These are phyloP conservation scores for Sporothrix globosa DNA, from an alignment of 2,329 filamentous ascomycete species.

Conservation along the genomic window DNA sequence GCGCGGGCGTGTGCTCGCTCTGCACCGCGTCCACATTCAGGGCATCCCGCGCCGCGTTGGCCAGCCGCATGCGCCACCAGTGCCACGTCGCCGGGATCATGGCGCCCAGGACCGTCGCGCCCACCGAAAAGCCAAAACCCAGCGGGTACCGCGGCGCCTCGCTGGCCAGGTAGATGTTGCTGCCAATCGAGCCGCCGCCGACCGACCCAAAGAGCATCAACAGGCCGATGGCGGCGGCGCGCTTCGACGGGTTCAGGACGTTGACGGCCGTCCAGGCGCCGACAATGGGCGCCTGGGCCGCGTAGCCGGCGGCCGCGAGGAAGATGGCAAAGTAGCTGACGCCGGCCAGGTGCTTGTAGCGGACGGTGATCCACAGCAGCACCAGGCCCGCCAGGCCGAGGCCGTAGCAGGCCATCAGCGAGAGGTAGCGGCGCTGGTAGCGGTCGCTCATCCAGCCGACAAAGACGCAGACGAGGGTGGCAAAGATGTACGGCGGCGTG, in stretches of 20 bases:
- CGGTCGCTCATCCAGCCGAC: conserved; percentile 45
- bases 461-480: conserved; percentile 36
- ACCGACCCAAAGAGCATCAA: conserved; percentile 36
- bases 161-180: conserved; percentile 37
- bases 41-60: conserved; percentile 30
- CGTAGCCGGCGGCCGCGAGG: conserved; percentile 37
- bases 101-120: conserved; percentile 35
- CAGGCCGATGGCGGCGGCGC: conserved; percentile 37
- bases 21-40: conserved; percentile 25
- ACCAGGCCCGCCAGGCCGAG: conserved; percentile 37
- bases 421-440: conserved; percentile 40
- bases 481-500: conserved; percentile 48
- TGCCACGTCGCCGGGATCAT: conserved; percentile 33
- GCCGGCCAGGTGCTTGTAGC: conserved; percentile 35
- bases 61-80: conserved; percentile 30
- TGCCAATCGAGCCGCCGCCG: conserved; percentile 32
- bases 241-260: conserved; percentile 37
- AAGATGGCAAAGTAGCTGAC: conserved; percentile 39
- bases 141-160: conserved; percentile 37
- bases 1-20: conserved; percentile 28
- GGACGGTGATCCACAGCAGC: conserved; percentile 37
- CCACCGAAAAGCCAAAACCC: conserved; percentile 37
- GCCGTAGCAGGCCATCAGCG: conserved; percentile 37
- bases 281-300: conserved; percentile 36
- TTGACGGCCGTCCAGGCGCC: conserved; percentile 31